Conservation (phyloP, 768 basidiomycete genomes). For the Mycena metata region DNA sequence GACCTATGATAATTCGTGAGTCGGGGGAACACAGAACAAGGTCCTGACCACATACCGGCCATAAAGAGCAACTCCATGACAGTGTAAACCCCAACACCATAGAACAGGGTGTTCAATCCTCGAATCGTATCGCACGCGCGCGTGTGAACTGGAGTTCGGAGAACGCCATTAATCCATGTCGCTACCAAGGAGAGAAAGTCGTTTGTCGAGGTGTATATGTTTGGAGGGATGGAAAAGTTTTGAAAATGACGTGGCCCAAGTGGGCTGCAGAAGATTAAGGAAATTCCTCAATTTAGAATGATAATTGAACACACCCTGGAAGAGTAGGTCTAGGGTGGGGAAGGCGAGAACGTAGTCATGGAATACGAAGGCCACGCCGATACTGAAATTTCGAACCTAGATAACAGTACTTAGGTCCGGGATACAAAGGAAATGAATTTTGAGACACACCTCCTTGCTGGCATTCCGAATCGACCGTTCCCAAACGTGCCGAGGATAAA, state of each 20-base stretch:
- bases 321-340: slow-evolving; percentile 33
- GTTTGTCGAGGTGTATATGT: slow-evolving; percentile 16
- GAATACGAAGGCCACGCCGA: slow-evolving; percentile 42
- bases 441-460: not conserved
- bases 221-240: slow-evolving; percentile 14
- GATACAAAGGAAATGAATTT: too few species aligned
- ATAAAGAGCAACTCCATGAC: slow-evolving; percentile 39
- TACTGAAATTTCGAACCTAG: slow-evolving; percentile 18
- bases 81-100: slow-evolving; percentile 42
- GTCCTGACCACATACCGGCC: slow-evolving; percentile 39
- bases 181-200: slow-evolving; percentile 34
- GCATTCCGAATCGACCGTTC: slow-evolving; percentile 7
- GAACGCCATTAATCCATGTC: slow-evolving; percentile 28
- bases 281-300: too few species aligned
- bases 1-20: too few species aligned
- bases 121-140: slow-evolving; percentile 32
- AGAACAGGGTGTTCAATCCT: slow-evolving; percentile 21
- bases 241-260: slow-evolving; percentile 10
- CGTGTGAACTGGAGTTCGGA: not conserved
- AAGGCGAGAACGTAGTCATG: slow-evolving; percentile 38
- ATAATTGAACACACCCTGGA: slow-evolving; percentile 36
- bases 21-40: too few species aligned
- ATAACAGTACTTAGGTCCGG: not conserved
- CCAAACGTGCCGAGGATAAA: not conserved
- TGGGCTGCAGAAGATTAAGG: slow-evolving; percentile 9